These are phyloP conservation scores for Boletellus ananiceps DNA, from an alignment of 768 basidiomycete species.

Conservation along the genomic window DNA sequence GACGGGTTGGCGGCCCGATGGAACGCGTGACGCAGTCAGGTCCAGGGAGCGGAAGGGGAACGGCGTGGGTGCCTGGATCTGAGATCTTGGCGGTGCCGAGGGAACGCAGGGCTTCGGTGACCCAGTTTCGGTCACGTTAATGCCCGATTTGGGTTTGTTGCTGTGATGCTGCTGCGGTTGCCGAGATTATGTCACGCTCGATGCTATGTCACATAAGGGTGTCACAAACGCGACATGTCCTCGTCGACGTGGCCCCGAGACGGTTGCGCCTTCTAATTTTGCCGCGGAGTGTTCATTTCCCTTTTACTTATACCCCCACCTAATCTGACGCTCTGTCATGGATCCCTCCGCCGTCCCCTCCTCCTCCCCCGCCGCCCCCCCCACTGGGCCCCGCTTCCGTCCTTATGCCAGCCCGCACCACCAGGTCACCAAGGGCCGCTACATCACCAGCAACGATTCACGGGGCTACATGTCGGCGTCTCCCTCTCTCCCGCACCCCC, in stretches of 20 bases:
- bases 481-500: background rate
- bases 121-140: slow-evolving; percentile 27
- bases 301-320: slow-evolving; percentile 23
- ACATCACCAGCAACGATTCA: slow-evolving; percentile 87
- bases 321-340: slow-evolving; percentile 30
- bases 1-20: slow-evolving; percentile 20
- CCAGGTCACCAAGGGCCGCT: slow-evolving; percentile 80
- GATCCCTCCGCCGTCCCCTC: slow-evolving; percentile 40
- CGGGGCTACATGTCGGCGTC: slow-evolving; percentile 77
- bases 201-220: slow-evolving; percentile 21
- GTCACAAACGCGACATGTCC: slow-evolving; percentile 30
- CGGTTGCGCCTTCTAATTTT: slow-evolving; percentile 28
- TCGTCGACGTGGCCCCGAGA: slow-evolving; percentile 36
- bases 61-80: slow-evolving; percentile 30
- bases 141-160: slow-evolving; percentile 35
- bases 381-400: slow-evolving; percentile 42
- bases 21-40: slow-evolving; percentile 7
- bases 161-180: slow-evolving; percentile 29
- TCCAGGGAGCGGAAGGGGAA: background rate
- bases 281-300: slow-evolving; percentile 29
- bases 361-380: slow-evolving; percentile 23
- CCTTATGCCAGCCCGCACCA: slow-evolving; percentile 74
- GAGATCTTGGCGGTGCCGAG: slow-evolving; percentile 46
- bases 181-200: slow-evolving; percentile 30
- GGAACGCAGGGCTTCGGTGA: slow-evolving; percentile 28